Evolutionary conservation across 2,329 filamentous ascomycete species (phyloP).

Genomic region (Pseudogymnoascus sp.): DNA sequence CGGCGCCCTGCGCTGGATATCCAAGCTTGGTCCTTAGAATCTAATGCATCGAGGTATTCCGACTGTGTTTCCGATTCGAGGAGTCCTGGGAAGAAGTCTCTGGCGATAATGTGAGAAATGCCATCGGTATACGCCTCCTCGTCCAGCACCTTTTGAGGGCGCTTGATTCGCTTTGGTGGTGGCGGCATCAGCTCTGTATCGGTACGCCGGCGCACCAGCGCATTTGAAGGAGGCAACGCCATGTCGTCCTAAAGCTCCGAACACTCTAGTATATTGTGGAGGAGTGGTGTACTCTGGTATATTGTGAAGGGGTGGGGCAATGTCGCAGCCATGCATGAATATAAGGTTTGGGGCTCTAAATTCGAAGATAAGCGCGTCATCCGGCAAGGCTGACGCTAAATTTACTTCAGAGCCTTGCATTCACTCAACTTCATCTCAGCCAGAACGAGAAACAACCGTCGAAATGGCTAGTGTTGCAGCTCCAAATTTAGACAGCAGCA

Average conservation of each 20-base stretch:
- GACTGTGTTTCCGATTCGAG: slow-evolving; percentile 78
- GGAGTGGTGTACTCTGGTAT: slow-evolving; percentile 3
- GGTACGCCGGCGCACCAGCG: slow-evolving; percentile 53
- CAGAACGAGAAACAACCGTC: neutral
- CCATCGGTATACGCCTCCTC: slow-evolving; percentile 90
- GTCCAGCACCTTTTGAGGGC: slow-evolving; percentile 78
- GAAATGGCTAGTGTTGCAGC: neutral
- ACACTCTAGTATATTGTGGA: slow-evolving; percentile 30
- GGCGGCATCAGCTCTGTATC: slow-evolving; percentile 78
- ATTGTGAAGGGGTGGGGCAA: neutral
- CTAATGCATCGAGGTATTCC: slow-evolving; percentile 85
- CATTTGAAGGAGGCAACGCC: slow-evolving; percentile 36
- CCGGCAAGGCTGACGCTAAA: slow-evolving; percentile 11
- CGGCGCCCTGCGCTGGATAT: slow-evolving; percentile 71
- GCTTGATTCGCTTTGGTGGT: slow-evolving; percentile 87
- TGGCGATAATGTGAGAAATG: slow-evolving; percentile 86
- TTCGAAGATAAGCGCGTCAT: neutral
- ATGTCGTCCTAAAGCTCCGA: neutral
- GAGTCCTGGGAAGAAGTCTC: slow-evolving; percentile 93
- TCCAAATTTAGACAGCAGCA: neutral
- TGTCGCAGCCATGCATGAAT: neutral
- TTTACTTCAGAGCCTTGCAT: slow-evolving; percentile 3
- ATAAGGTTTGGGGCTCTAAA: slow-evolving; percentile 5
- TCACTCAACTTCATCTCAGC: neutral
- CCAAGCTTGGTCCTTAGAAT: slow-evolving; percentile 78